phyloP scores from a whole-genome alignment of 106 monocot species.

The Dendrobium officinale region DNA sequence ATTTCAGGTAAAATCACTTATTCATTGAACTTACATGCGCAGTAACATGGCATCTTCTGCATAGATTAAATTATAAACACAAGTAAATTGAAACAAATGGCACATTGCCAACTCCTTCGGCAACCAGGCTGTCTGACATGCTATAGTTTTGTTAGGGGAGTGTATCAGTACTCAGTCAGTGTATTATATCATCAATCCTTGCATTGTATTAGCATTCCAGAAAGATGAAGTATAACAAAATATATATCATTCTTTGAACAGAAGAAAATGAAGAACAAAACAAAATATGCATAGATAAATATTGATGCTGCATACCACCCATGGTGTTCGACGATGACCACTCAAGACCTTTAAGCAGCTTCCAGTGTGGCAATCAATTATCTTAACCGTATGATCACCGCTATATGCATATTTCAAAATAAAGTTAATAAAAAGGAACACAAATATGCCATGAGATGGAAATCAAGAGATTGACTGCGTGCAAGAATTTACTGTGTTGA shows the following conservation, averaged over 20 bases:
- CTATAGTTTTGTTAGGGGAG: background rate
- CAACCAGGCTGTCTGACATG: background rate
- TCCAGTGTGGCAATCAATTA: slow-evolving; percentile 84
- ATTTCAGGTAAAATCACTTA: background rate
- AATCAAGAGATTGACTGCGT: background rate
- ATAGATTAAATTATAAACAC: background rate
- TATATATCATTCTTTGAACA: background rate
- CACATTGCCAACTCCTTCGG: background rate
- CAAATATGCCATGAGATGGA: background rate
- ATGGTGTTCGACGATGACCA: slow-evolving; percentile 98
- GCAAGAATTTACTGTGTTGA: slow-evolving; percentile 81
- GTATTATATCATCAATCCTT: slow-evolving; percentile 2
- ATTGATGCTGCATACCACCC: slow-evolving; percentile 76
- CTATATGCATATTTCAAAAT: slow-evolving; percentile 32
- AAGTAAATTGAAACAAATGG: background rate
- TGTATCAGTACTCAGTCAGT: background rate
- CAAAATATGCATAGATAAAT: background rate
- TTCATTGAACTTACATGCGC: background rate
- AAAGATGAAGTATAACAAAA: background rate
- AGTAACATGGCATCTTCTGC: background rate
- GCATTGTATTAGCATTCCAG: slow-evolving; percentile 1
- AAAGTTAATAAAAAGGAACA: background rate
- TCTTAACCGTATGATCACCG: slow-evolving; percentile 97
- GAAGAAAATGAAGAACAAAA: background rate
- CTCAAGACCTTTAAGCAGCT: slow-evolving; percentile 83